Base-by-base conservation (phyloP, 2,329 filamentous ascomycete species). In the Diaporthe sp. region DNA sequence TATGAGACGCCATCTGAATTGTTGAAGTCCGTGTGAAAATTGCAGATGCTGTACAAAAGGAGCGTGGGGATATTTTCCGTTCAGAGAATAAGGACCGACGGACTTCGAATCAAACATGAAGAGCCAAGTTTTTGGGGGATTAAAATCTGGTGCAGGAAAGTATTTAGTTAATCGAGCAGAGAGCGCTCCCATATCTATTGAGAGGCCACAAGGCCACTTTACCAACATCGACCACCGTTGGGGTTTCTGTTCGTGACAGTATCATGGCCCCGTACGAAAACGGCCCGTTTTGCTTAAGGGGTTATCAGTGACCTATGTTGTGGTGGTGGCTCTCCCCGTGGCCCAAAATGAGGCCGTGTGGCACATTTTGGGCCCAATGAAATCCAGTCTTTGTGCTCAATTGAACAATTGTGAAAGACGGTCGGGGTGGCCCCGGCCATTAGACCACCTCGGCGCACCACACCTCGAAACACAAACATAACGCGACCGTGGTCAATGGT, bases 391-490 rank as follows among this genome's bases (percentile, higher is more conserved):
- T 13, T 42, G n/a, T 13, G 51, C 17, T n/a, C 10, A 44, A 19
- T 55, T 10, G 44, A 22, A 6, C 42, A 47, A 30, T 19, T 53
- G 19, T 30, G 35, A 30, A 25, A 42, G 56, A 32, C 35, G 56
- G 39, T 27, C 47, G 56, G 50, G 22, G 25, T n/a, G 70, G 70
- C 56, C 70, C 3, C 35, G 70, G 47, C 19, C 56, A 32, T 17
- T 17, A 63, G 70, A 37, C 70, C 70, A 25, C 25, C 15, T 10
- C 6, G 25, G 4, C 10, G 9, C 44, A 50, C 44, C 25, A 19
- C 35, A 44, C 47, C 70, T 53, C 30, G 44, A 51, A 71, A 55
- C 56, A 58, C 44, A 55, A 63, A 25, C 70, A 53, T 15, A 32
- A 68, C 56, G 10, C 53, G 70, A 63, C 70, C 69, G 22, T 44